Evolutionary conservation across 306 rosid species (phyloP), one percentile per base, ranked within the genome.

Genomic region (Cicer cuneatum): DNA sequence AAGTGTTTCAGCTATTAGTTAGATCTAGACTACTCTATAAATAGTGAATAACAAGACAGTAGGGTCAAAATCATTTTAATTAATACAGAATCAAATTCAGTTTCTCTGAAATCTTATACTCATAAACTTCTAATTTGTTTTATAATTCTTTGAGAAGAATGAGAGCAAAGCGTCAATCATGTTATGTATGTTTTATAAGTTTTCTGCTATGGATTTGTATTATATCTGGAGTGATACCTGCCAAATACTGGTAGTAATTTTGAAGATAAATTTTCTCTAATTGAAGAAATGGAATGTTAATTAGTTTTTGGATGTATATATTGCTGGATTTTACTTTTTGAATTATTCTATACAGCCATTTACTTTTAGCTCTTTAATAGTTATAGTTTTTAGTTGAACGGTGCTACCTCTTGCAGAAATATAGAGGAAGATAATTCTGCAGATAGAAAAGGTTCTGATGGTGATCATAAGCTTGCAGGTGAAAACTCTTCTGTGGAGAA

Each of bases 351-450:
- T 75, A 38, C 39, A 47, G 19, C 41, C 59, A 10, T 54, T 62
- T 80, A 8, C 57, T 52, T 75, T 37, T 24, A 39, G 49, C 71
- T 54, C 16, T 45, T 68, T 63, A 40, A 64, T 61, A 83, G 47
- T 74, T 69, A n/a, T 72, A 33, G 39, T 80, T 83, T 81, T 77
- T 59, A 73, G 74, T 78, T 76, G 64, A 78, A 73, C 33, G 52
- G 14, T 78, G 79, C 84, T 78, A 65, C 73, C 76, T 78, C 71
- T 74, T 77, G 82, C 96, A 95, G 99, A 87, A 85, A 85, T 76
- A 69, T 85, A 78, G 88, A 90, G 84, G 93, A 86, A 77, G 96
- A 89, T 80, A 88, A 57, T 69, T 73, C 92, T 45, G 65, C 77
- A 39, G 89, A 73, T 74, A 85, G 88, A 66, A 92, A 90, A 81